Evolutionary conservation across 2,329 filamentous ascomycete genomes (phyloP).

Genomic region (Nemania sp.): DNA sequence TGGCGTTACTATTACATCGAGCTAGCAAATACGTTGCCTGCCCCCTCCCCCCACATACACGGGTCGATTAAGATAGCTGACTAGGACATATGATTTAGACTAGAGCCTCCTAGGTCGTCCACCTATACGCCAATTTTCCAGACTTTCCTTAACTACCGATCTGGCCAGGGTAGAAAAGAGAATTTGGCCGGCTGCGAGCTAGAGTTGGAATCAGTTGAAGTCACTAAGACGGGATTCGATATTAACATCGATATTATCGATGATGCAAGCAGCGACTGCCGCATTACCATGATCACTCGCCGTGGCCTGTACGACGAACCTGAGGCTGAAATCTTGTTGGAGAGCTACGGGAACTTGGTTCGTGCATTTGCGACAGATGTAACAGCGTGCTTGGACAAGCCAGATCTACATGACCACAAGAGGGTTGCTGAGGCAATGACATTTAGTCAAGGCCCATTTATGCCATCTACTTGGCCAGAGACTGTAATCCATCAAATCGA

Average conservation of each 20-base stretch:
- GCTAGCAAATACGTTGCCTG: no score
- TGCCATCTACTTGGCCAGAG: not conserved
- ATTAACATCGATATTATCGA: conserved; percentile 33
- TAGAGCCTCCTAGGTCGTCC: no score
- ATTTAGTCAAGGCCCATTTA: not conserved
- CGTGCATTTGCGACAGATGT: not conserved
- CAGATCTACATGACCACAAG: not conserved
- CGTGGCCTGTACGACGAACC: conserved; percentile 12
- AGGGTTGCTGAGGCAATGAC: not conserved
- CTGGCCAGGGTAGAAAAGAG: not conserved
- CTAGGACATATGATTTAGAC: no score
- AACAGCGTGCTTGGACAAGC: not conserved
- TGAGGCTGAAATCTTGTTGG: not conserved
- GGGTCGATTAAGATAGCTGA: no score
- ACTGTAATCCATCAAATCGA: not conserved
- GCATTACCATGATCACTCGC: not conserved
- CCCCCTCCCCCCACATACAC: no score
- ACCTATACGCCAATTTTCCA: conserved; percentile 9
- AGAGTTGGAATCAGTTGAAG: conserved; percentile 5
- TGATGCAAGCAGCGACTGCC: conserved; percentile 3
- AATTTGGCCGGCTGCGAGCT: not conserved
- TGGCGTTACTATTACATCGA: no score
- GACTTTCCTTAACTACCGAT: no score
- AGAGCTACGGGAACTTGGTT: conserved; percentile 5
- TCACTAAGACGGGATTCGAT: conserved; percentile 6